phyloP scores from a whole-genome alignment of 768 basidiomycete genomes.

The Lanmaoa rubissima region DNA sequence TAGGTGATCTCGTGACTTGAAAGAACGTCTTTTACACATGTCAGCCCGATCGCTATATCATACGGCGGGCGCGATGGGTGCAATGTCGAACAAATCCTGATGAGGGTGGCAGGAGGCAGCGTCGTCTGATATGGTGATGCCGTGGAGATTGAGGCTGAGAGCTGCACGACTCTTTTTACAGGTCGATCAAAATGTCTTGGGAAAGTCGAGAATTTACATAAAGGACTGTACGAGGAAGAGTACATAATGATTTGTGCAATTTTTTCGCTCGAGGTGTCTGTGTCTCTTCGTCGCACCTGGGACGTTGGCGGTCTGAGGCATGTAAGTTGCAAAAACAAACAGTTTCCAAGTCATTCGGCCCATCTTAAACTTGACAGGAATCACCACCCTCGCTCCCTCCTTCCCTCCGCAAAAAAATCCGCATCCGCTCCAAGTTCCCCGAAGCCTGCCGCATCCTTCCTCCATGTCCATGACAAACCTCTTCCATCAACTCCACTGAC shows the following conservation, averaged over 20 bases:
- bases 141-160: slow-evolving; percentile 1
- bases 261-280: not conserved
- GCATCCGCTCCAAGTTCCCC: slow-evolving; percentile 30
- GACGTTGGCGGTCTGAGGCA: slow-evolving; percentile 2
- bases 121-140: not conserved
- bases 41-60: not conserved
- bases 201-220: slow-evolving; percentile 31
- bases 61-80: not conserved
- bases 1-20: not conserved
- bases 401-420: slow-evolving; percentile 23
- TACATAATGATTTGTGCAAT: slow-evolving; percentile 21
- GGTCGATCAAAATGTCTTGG: slow-evolving; percentile 14
- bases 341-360: not conserved
- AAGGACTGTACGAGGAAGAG: slow-evolving; percentile 7
- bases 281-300: slow-evolving; percentile 1
- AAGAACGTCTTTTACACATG: not conserved
- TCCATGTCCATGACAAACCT: slow-evolving; percentile 34
- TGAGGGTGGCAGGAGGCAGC: not conserved
- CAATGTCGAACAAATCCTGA: no score
- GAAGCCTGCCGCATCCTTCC: slow-evolving; percentile 5
- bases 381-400: slow-evolving; percentile 23
- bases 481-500: slow-evolving; percentile 42
- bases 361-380: slow-evolving; percentile 12
- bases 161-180: not conserved
- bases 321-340: slow-evolving; percentile 21